These are phyloP conservation scores for Escovopsis sp. DNA, from an alignment of 2,329 filamentous ascomycete species.

Conservation along the genomic window DNA sequence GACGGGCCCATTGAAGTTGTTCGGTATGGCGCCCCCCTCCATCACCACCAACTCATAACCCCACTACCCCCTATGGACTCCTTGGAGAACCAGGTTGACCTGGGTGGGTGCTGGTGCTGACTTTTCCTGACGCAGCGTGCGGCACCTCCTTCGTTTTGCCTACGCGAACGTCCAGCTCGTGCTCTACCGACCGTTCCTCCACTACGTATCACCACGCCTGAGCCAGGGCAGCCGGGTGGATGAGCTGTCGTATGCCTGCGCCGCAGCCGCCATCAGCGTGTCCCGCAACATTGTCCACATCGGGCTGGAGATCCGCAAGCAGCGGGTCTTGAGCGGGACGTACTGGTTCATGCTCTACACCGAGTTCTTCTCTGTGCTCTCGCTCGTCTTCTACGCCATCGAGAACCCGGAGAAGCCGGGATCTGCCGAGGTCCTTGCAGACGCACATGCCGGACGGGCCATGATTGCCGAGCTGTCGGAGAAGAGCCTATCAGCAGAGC, in stretches of 20 bases:
- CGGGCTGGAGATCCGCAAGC: conserved; percentile 59
- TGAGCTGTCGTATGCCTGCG: conserved; percentile 63
- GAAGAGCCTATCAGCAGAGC: conserved; percentile 76
- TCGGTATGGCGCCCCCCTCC: conserved; percentile 38
- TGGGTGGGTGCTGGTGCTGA: too few species aligned
- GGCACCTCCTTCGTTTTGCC: conserved; percentile 62
- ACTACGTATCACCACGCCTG: conserved; percentile 58
- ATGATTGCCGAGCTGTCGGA: conserved; percentile 66
- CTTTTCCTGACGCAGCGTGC: conserved; percentile 31
- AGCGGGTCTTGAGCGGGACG: conserved; percentile 59
- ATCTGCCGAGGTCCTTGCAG: conserved; percentile 65
- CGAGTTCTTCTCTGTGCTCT: conserved; percentile 67
- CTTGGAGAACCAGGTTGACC: too few species aligned
- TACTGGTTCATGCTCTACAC: conserved; percentile 84
- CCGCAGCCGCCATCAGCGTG: conserved; percentile 44
- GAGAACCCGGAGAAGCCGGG: conserved; percentile 65
- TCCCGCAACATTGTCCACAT: conserved; percentile 66
- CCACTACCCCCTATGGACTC: too few species aligned
- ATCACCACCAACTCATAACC: too few species aligned
- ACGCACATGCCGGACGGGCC: conserved; percentile 72
- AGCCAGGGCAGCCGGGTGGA: conserved; percentile 45
- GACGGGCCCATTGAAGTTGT: conserved; percentile 62
- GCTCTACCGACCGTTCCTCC: conserved; percentile 67
- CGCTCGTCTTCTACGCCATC: conserved; percentile 63
- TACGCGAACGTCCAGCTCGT: conserved; percentile 75